Evolutionary conservation across 2,329 filamentous ascomycete species (phyloP), one percentile per base, ranked within the genome.

Genomic region (Mycosphaerella sp.): DNA sequence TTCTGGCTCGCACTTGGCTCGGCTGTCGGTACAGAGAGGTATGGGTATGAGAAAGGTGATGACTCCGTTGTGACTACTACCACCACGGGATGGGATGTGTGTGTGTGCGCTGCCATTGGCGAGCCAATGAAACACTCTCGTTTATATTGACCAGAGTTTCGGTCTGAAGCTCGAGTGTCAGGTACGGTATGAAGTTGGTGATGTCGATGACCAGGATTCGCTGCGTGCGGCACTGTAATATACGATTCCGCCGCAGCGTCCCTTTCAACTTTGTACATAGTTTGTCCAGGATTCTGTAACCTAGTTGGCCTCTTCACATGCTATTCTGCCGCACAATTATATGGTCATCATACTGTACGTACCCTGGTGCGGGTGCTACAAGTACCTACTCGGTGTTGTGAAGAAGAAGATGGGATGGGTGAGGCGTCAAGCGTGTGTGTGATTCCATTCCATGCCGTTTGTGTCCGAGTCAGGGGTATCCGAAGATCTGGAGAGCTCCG

Each of bases 121-220:
- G 5, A n/a, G 34, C 34, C 34, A 36, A 36, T 36, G 4, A 26
- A 4, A 26, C 26, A 26, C 34, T 1, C 9, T 36, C 9, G 12
- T 36, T 36, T 17, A 17, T 4, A n/a, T 39, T 12, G 17, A 39
- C 44, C 6, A 50, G 40, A 42, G 6, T 50, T 8, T 32, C 5
- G 39, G 14, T 41, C 12, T 36, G 48, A 41, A 44, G 48, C 48
- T 43, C 39, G 31, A 44, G n/a, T 23, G n/a, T 21, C 26, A 36
- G 34, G 12, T 36, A 36, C 26, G 6, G 26, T 36, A n/a, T 36
- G 34, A 36, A n/a, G 9, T n/a, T 36, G 9, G 34, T 17, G 48
- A 51, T 51, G 38, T 44, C 29, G 39, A 36, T 29, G 48, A 44
- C 48, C 9, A 40, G 48, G 48, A 26, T 44, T 26, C 48, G 48